phyloP scores from a whole-genome alignment of 371 early-diverging fungal genomes.

The Coemansia sp. region DNA sequence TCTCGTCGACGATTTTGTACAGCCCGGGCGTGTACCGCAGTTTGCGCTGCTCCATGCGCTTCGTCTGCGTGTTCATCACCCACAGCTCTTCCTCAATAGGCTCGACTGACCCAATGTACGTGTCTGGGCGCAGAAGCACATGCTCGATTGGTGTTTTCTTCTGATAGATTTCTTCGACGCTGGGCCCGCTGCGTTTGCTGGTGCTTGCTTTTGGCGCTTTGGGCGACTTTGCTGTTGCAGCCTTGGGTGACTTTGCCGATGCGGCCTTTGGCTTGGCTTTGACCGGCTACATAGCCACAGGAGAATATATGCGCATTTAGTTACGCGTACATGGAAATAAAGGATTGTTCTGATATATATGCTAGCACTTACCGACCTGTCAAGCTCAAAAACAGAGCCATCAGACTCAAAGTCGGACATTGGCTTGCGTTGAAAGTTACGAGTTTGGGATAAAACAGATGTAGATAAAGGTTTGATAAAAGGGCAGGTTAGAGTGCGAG shows the following conservation, averaged over 20 bases:
- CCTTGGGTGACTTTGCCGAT: background rate
- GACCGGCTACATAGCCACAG: conserved; percentile 23
- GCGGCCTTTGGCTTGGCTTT: conserved; percentile 13
- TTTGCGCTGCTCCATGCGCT: conserved; percentile 68
- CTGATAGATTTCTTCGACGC: conserved; percentile 94
- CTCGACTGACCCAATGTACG: conserved; percentile 98
- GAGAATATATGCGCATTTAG: background rate
- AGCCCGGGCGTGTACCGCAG: conserved; percentile 95
- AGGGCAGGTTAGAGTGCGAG: background rate
- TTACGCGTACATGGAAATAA: background rate
- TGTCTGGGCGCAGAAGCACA: conserved; percentile 97
- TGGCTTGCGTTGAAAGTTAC: conserved; percentile 1
- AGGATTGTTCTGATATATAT: background rate
- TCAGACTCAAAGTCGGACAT: conserved; percentile 50
- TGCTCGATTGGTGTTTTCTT: conserved; percentile 99
- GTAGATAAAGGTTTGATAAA: conserved; percentile 5
- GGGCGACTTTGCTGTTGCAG: background rate
- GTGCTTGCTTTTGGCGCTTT: background rate
- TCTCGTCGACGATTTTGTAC: conserved; percentile 99
- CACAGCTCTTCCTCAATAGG: conserved; percentile 82
- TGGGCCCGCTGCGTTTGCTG: conserved; percentile 18
- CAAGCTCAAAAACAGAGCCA: conserved; percentile 37
- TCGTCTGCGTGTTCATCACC: conserved; percentile 69
- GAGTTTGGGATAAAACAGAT: background rate
- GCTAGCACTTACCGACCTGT: conserved; percentile 31